Evolutionary conservation across 1,284 basidiomycete species (phyloP), one percentile per base, ranked within the genome.

Genomic region (Megacollybia platyphylla): DNA sequence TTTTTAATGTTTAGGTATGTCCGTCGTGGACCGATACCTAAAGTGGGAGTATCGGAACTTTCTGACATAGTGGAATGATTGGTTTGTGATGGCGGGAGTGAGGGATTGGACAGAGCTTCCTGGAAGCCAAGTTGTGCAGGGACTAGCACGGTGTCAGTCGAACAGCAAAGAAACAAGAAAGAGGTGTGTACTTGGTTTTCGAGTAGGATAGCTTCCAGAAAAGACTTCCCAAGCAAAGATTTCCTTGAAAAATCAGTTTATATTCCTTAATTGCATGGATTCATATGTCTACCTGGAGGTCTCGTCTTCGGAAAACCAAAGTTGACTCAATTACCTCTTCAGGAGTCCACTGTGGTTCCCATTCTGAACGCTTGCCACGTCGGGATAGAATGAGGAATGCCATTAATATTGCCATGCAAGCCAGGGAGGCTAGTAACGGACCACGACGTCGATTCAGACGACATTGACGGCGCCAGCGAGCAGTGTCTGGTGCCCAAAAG

Each of bases 161-260:
- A 37, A 37, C 10, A 10, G 36, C 17, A 8, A 10, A 10, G 36
- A 15, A 5, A 10, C 48, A 36, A 28, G 32, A 41, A 40, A 17
- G 32, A 24, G 11, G 3, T 13, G 70, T 77, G 53, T 56, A 82
- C 79, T 68, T 43, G 63, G 60, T 40, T 70, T 59, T 27, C 63
- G 59, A 50, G 74, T 79, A 2, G 83, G 82, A 57, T 79, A 81
- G 59, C 85, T 80, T 1, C 83, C 83, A 53, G 77, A 78, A 29
- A 71, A 66, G 42, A 87, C 68, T 61, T 87, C 83, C 83, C 83
- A 87, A 46, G 76, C 68, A 83, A 82, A 87, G 54, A 87, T 76
- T 54, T 73, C 68, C 48, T 24, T 24, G 20, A 24, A 24, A 24
- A 3, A 5, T 37, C 10, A 37, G n/a, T 18, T 13, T 4, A 4